Percentiles rank a stretch among this genome's conserved stretches.
These are phyloP conservation scores for Ascocoryne sarcoides DNA, from an alignment of 2,329 filamentous ascomycete genomes.

Conservation along the genomic window DNA sequence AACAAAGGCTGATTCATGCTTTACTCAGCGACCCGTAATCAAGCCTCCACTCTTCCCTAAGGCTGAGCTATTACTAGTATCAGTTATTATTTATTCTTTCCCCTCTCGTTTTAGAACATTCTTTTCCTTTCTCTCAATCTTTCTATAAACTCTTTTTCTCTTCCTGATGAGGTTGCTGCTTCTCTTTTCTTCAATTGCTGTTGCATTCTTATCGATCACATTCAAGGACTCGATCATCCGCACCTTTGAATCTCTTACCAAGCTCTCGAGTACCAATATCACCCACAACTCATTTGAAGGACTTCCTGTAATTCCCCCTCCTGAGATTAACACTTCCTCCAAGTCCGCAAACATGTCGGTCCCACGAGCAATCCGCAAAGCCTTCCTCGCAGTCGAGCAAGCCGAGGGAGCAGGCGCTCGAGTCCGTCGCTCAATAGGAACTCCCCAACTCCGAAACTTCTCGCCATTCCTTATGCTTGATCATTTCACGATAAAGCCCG, in stretches of 20 bases:
- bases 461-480: constrained; percentile 95
- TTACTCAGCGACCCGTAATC: constrained; percentile 14
- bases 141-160: constrained; percentile 13
- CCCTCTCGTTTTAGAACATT: constrained; percentile 11
- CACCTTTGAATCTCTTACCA: constrained; percentile 11
- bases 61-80: constrained; percentile 5
- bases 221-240: constrained; percentile 21
- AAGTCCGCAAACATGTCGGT: constrained; percentile 47
- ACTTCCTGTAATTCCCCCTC: constrained; percentile 15
- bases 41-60: constrained; percentile 4
- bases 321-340: constrained; percentile 11
- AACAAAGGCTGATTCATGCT: constrained; percentile 6
- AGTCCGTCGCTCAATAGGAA: constrained; percentile 82
- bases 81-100: constrained; percentile 2
- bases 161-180: constrained; percentile 24
- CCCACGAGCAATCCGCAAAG: constrained; percentile 69
- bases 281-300: constrained; percentile 5
- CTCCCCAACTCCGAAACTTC: constrained; percentile 72
- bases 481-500: constrained; percentile 72
- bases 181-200: constrained; percentile 18
- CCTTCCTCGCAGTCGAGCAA: constrained; percentile 78
- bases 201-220: constrained; percentile 22
- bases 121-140: constrained; percentile 10
- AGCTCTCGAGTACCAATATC: constrained; percentile 11
- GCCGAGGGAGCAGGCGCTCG: constrained; percentile 80